Base-by-base conservation (phyloP, 2,329 filamentous ascomycete genomes). In the Pestalotiopsis sp. region DNA sequence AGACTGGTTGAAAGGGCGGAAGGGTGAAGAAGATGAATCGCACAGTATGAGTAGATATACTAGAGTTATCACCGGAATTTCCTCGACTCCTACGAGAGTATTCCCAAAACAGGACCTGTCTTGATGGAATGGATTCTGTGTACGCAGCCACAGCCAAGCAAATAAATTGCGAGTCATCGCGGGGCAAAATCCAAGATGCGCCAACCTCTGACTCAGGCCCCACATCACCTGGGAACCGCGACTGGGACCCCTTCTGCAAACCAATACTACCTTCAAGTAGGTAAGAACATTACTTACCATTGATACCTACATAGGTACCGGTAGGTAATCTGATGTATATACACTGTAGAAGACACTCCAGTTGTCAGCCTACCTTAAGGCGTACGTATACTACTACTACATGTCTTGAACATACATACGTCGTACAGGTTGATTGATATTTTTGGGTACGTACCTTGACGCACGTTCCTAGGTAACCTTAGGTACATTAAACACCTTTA, bases 121-220 rank as follows among this genome's bases (percentile, higher is more conserved):
- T 14, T 62, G 31, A 39, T 17, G 7, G 36, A 39, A 62, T 62
- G 27, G 36, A 25, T 38, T 36, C 25, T 17, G 45, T 14, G n/a
- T 36, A 55, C 25, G 55, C 31, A 57, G 20, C 27, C 27, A 17
- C 17, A 63, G 31, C 11, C 39, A 25, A 14, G 36, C 31, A 36
- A 45, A 59, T 41, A 64, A 67, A 27, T 58, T 27, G 12, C 39
- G 63, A 69, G 67, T 69, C 67, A 69, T 67, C 64, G 67, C 67
- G 67, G 67, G 67, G 64, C 67, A 69, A 66, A 66, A 36, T 31
- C 27, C 39, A 4, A 45, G 41, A 60, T 41, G 64, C 64, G 27
- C 55, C 3, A 41, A 69, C 45, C 67, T 69, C 58, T 66, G 68
- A 68, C n/a, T 67, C 65, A 69, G 67, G 31, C 62, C 67, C 69